Evolutionary conservation across 805 yeast species (phyloP), one percentile per base, ranked within the genome.

Genomic region (Ogataea degrootiae): DNA sequence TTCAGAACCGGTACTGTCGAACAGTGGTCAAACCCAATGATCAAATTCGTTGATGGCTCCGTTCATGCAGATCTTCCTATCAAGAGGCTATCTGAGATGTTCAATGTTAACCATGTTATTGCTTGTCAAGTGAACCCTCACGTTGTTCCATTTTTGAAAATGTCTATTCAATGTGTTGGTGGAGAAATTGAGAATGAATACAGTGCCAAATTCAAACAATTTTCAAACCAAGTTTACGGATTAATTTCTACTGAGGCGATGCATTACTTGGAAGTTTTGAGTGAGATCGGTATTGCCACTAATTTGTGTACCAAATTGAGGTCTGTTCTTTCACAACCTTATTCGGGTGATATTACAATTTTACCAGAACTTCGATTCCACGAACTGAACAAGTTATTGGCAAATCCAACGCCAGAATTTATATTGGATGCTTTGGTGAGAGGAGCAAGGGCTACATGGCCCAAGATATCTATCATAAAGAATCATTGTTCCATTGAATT

Each of bases 101-200:
- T 94, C 65, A 92, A 94, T 60, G 97, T 94, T 31, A 96, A 94
- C 63, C 97, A 94, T 65, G 91, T 94, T 52, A 90, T 94, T 56
- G 99, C 97, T 0, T 92, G 96, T 41, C 99, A 94, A 64, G 99
- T 94, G 1, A 94, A 94, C 61, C 96, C 97, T 0, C 99, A 94
- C 63, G 96, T 94, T 15, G 87, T 87, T 2, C 99, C 99, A 0
- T 76, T 92, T 43, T 72, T 94, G 56, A 82, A 82, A 54, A 69
- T 82, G 45, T 81, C 90, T 0, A 74, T 83, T 4, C 79, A 83
- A 19, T 78, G 81, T 61, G 82, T 81, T 19, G 90, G 89, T 12
- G 87, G 87, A 7, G 83, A 78, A 52, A 68, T 81, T 39, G 87
- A 84, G 56, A 76, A 78, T 50, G 85, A 80, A 50, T 68, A 76